A percentile compares a stretch with the other conserved stretches of the same genome.
phyloP scores from a whole-genome alignment of 148 eudicot genomes.

The Diospyros kaki region DNA sequence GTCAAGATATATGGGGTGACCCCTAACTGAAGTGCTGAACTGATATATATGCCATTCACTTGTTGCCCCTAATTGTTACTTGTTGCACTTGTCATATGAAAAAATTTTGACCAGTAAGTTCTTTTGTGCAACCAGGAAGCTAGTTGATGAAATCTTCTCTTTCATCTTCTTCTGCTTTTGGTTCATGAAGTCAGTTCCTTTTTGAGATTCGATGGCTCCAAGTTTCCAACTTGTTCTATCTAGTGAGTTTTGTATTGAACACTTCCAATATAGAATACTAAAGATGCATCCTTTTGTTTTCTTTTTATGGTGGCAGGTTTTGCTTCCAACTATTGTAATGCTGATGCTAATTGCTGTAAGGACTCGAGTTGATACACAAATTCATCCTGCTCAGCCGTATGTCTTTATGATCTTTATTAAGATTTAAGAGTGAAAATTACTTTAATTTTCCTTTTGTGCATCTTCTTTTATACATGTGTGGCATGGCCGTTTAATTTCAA shows the following conservation, averaged over 20 bases:
- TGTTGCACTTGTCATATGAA: not conserved
- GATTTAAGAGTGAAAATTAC: not conserved
- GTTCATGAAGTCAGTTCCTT: not conserved
- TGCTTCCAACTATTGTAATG: constrained; percentile 89
- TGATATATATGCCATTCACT: not conserved
- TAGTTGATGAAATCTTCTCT: not conserved
- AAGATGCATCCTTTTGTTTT: constrained; percentile 5
- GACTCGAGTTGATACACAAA: constrained; percentile 71
- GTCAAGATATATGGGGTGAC: too few species aligned
- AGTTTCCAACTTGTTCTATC: not conserved
- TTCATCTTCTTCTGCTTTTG: not conserved
- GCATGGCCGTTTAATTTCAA: too few species aligned
- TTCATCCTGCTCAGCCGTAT: constrained; percentile 89
- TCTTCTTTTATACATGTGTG: not conserved
- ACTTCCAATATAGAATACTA: not conserved
- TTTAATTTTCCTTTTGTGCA: not conserved
- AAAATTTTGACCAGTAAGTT: not conserved
- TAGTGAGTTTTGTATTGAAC: not conserved
- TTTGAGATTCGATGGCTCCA: not conserved
- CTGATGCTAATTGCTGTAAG: constrained; percentile 92
- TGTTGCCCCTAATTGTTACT: not conserved
- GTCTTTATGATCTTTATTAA: constrained; percentile 24
- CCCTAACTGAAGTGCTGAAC: too few species aligned
- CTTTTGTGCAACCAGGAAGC: not conserved
- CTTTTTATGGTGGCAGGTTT: constrained; percentile 48